phyloP scores from a whole-genome alignment of 2,329 filamentous ascomycete genomes.

The Pleoardoris graminearum region DNA sequence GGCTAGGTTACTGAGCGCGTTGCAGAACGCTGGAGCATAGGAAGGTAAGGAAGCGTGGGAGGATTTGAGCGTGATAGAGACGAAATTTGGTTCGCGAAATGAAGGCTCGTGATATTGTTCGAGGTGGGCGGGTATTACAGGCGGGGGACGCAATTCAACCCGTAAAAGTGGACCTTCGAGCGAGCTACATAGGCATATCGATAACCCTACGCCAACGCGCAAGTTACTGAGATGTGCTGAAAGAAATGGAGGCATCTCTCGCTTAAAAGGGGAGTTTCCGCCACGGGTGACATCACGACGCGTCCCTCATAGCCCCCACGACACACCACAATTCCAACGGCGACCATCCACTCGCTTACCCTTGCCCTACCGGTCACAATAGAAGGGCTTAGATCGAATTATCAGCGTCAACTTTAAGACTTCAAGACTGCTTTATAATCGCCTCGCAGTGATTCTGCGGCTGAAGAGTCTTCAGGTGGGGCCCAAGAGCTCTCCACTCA shows the following conservation, averaged over 20 bases:
- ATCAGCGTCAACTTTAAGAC: background rate
- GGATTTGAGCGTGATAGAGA: background rate
- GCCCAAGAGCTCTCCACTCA: background rate
- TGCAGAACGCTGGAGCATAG: slow-evolving; percentile 21
- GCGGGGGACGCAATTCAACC: too few species aligned
- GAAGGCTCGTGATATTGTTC: too few species aligned
- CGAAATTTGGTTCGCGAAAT: too few species aligned
- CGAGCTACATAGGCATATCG: too few species aligned
- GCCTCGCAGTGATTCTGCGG: background rate
- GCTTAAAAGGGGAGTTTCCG: background rate
- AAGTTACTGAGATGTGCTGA: too few species aligned
- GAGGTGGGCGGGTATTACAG: too few species aligned
- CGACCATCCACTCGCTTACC: background rate
- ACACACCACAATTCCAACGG: background rate
- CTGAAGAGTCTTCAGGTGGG: slow-evolving; percentile 6
- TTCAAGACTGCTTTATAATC: background rate
- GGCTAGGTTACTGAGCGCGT: slow-evolving; percentile 44
- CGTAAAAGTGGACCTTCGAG: too few species aligned
- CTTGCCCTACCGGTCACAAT: background rate
- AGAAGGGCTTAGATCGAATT: background rate
- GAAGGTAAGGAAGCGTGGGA: background rate
- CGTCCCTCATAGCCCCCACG: background rate
- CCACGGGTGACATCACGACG: slow-evolving; percentile 4
- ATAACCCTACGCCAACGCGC: too few species aligned
- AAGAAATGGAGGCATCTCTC: background rate